Evolutionary conservation across 768 basidiomycete genomes (phyloP), one percentile per base, ranked within the genome.

Genomic region (Serendipita sp.): DNA sequence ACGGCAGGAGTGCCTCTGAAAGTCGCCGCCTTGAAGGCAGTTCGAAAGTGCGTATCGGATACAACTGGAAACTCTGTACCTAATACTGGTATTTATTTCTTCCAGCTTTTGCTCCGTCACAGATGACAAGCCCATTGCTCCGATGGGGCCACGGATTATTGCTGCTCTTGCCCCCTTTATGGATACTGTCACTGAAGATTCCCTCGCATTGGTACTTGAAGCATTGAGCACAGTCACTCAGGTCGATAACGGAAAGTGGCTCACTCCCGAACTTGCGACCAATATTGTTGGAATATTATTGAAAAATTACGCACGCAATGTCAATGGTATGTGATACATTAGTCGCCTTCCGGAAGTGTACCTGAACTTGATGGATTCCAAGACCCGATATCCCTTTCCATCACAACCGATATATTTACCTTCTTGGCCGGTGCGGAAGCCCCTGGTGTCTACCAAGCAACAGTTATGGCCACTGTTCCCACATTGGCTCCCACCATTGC

Each of bases 371-470:
- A 29, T 64, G 43, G 16, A 67, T 52, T 33, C 52, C 29, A 67
- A 87, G 96, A 99, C 75, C 94, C 93, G 0, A 84, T 97, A 63
- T 84, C 94, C 70, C 78, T 89, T 23, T 90, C 91, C 1, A 84
- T 93, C 58, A 78, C 94, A 55, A 83, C 85, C 45, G 91, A 95
- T 70, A 83, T 95, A 52, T 76, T 95, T 64, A 77, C 79, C 33
- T 80, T 83, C 3, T 79, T 96, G 31, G 81, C 90, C 3, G 74
- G 80, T 3, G 83, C 87, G 1, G 73, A 81, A 0, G 74, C 80
- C 2, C 73, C 76, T 0, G 81, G 80, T 2, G 78, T 91, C 27
- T 89, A 93, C 69, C 79, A 86, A 65, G 77, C 82, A 0, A 83
- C 94, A 3, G 82, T 91, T 23, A 81, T 83, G 65, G 78, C 82